Conservation (phyloP, 441 rosid genomes). For the Melastoma candidum region DNA sequence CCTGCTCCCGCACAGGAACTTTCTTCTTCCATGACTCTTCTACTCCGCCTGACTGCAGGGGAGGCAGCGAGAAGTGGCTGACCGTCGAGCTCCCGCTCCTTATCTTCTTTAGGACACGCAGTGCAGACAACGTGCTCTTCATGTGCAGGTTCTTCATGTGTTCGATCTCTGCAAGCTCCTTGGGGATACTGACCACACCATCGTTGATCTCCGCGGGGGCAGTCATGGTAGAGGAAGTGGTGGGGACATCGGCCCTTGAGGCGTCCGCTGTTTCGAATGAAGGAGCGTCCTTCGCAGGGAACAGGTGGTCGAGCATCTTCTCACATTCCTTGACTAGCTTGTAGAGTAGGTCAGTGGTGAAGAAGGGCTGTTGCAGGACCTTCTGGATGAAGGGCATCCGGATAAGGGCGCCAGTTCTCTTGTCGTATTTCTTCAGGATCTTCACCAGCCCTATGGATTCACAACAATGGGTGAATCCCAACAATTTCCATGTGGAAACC, state of each 20-base stretch:
- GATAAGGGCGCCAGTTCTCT: conserved; percentile 16
- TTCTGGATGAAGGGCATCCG: conserved; percentile 15
- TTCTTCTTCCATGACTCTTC: conserved; percentile 55
- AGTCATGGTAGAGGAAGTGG: conserved; percentile 19
- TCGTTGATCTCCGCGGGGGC: conserved; percentile 7
- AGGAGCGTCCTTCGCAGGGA: conserved; percentile 3
- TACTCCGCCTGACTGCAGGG: conserved; percentile 22
- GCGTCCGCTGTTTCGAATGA: not conserved
- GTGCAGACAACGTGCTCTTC: conserved; percentile 17
- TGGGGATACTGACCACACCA: conserved; percentile 18
- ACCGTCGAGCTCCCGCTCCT: conserved; percentile 15
- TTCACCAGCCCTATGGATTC: conserved; percentile 12
- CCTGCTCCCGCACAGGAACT: conserved; percentile 45
- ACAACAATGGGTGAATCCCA: not conserved
- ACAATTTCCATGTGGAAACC: not conserved
- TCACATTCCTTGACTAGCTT: conserved; percentile 15
- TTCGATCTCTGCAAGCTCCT: conserved; percentile 8
- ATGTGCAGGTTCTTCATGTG: conserved; percentile 15
- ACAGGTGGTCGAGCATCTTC: conserved; percentile 10
- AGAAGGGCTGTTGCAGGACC: conserved; percentile 17
- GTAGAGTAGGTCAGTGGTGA: conserved; percentile 13
- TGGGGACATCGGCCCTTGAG: conserved; percentile 5
- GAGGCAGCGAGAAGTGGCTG: conserved; percentile 13
- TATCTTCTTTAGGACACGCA: conserved; percentile 11
- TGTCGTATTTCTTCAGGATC: conserved; percentile 15